phyloP scores from a whole-genome alignment of 306 rosid species.

The Carpinus viminea region DNA sequence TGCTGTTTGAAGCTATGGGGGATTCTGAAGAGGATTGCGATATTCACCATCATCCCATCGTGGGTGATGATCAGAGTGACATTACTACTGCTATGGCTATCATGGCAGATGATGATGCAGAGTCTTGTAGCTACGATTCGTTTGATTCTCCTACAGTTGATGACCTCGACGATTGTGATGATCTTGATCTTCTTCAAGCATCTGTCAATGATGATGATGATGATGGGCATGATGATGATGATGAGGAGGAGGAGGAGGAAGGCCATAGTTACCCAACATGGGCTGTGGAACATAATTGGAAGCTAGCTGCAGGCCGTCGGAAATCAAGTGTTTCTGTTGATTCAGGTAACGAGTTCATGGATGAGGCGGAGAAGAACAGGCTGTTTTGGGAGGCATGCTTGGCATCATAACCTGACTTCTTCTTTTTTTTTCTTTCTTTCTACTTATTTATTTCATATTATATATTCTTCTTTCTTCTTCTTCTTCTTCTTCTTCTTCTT shows the following conservation, averaged over 20 bases:
- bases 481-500: background rate
- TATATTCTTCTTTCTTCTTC: background rate
- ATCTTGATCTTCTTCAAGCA: background rate
- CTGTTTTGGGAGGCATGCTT: constrained; percentile 92
- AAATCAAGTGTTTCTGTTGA: constrained; percentile 56
- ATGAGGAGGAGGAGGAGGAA: constrained; percentile 20
- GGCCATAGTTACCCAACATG: constrained; percentile 27
- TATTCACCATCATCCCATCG: constrained; percentile 15
- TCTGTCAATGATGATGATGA: constrained; percentile 19
- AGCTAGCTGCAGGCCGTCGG: constrained; percentile 20
- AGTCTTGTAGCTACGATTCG: constrained; percentile 60
- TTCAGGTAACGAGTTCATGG: constrained; percentile 50
- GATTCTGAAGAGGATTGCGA: constrained; percentile 63
- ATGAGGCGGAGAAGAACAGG: constrained; percentile 81
- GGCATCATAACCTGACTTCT: constrained; percentile 53
- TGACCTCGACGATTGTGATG: constrained; percentile 23
- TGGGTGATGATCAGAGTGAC: constrained; percentile 21
- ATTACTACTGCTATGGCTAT: background rate
- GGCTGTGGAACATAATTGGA: constrained; percentile 34
- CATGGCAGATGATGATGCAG: constrained; percentile 59
- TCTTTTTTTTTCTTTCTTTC: background rate
- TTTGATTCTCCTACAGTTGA: constrained; percentile 25
- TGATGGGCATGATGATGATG: constrained; percentile 11
- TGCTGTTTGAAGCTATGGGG: constrained; percentile 68
- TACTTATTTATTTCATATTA: constrained; percentile 1